Base-by-base conservation (phyloP, 352 stramenopile genomes). In the Phytopythium vexans region DNA sequence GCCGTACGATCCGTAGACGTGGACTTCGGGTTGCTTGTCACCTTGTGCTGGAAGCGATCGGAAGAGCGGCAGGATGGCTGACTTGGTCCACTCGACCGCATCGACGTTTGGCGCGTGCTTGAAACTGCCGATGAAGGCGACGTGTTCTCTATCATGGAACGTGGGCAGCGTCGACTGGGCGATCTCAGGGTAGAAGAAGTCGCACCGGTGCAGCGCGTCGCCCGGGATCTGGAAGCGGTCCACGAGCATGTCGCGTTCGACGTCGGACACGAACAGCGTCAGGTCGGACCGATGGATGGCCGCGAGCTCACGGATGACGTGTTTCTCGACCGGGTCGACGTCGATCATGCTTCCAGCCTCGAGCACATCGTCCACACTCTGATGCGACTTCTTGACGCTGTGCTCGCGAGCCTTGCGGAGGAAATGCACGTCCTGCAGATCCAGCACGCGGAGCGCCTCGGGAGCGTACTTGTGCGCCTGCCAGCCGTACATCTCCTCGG, bases 401-500 rank as follows among this genome's bases (percentile, higher is more conserved):
- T 71, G 62, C 64, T 97, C 87, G 35, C 92, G 80, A n/a, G 74
- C 72, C 6, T 79, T 69, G 7, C 94, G 75, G 32, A 98, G 54
- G 40, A 95, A 96, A 58, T 98, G 92, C 27, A 98, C 68, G 58
- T 98, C 94, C 64, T 98, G 94, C 49, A 97, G 77, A 49, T 98
- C 94, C 4, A 98, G 54, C 11, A 98, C 76, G 16, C 88, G 74
- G 14, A 93, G 53, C 1, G 86, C 79, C n/a, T 86, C 54, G 3
- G 89, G 87, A n/a, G 77, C 77, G 52, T 88, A 90, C 56, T 87
- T 78, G 12, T 74, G 71, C 0, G 69, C 73, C 59, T 94, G 80
- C 84, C 82, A 94, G 12, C 82, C 75, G 50, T 92, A 92, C 84
- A 94, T 94, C 41, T 94, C 84, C 42, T 94, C 84, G 0, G 84